Evolutionary conservation across 805 yeast genomes (phyloP).

Genomic region (Zygoascus flipseniorum): DNA sequence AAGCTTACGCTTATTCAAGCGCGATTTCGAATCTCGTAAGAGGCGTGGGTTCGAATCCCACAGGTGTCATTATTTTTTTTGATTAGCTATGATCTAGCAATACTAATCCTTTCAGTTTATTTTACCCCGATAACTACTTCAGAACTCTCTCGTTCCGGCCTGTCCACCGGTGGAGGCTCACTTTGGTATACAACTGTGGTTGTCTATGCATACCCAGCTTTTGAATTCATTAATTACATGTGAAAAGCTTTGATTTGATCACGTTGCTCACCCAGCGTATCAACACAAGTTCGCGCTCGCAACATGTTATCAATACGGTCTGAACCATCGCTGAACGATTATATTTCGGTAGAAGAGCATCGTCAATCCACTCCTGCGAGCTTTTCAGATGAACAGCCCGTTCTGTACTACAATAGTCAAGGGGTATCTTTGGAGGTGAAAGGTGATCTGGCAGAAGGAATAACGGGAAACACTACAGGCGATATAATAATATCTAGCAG

Average conservation of each 20-base stretch:
- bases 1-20: conserved; percentile 39
- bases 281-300: not conserved
- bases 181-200: no score
- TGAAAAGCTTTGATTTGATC: not conserved
- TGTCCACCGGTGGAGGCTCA: no score
- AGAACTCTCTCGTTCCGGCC: no score
- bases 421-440: not conserved
- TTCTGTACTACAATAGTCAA: conserved; percentile 15
- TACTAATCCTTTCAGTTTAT: no score
- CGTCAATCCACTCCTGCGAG: conserved; percentile 27
- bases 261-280: not conserved
- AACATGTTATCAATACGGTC: not conserved
- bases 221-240: not conserved
- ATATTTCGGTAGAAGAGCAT: conserved; percentile 22
- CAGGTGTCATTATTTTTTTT: conserved; percentile 51
- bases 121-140: no score
- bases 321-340: conserved; percentile 17
- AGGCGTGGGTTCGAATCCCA: conserved; percentile 85
- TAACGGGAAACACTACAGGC: not conserved
- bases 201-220: no score
- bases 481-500: conserved; percentile 21
- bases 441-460: conserved; percentile 1
- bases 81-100: not conserved
- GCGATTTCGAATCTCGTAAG: conserved; percentile 51
- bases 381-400: conserved; percentile 27